phyloP scores from a whole-genome alignment of 2,329 filamentous ascomycete genomes.

The Penicillium polonicum region DNA sequence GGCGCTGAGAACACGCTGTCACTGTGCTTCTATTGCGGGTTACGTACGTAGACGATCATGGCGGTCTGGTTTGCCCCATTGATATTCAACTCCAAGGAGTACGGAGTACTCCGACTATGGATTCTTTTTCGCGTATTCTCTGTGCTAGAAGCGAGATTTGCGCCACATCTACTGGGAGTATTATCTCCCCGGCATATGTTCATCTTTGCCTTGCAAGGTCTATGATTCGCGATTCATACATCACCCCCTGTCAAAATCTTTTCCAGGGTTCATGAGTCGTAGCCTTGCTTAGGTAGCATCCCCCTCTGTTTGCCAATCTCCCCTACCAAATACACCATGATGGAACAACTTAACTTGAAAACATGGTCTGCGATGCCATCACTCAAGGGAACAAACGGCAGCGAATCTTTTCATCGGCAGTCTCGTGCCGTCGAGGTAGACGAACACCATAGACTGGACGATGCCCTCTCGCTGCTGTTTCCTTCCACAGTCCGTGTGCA shows the following conservation, averaged over 20 bases:
- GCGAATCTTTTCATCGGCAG: slow-evolving; percentile 1
- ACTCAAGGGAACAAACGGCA: slow-evolving; percentile 4
- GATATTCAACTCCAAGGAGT: slow-evolving; percentile 3
- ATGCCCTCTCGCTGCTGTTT: slow-evolving; percentile 34
- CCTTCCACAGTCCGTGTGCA: slow-evolving; percentile 32
- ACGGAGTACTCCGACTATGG: background rate
- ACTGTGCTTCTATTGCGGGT: slow-evolving; percentile 2
- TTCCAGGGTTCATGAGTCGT: background rate
- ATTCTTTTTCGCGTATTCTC: slow-evolving; percentile 8
- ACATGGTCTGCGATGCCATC: slow-evolving; percentile 10
- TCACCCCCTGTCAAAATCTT: background rate
- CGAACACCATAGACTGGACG: slow-evolving; percentile 27
- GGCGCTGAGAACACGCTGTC: slow-evolving; percentile 7
- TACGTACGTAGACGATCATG: slow-evolving; percentile 10
- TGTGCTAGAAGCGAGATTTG: slow-evolving; percentile 2
- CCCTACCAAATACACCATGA: background rate
- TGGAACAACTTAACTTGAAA: slow-evolving; percentile 11
- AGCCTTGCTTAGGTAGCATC: slow-evolving; percentile 2
- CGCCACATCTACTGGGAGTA: background rate
- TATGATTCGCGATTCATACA: background rate
- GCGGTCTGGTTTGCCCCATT: slow-evolving; percentile 12
- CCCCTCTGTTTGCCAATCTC: background rate
- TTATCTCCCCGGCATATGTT: background rate
- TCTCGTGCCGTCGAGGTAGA: slow-evolving; percentile 10
- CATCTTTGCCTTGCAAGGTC: background rate